phyloP scores from a whole-genome alignment of 1,284 basidiomycete genomes.

The Microstroma glucosiphilum region DNA sequence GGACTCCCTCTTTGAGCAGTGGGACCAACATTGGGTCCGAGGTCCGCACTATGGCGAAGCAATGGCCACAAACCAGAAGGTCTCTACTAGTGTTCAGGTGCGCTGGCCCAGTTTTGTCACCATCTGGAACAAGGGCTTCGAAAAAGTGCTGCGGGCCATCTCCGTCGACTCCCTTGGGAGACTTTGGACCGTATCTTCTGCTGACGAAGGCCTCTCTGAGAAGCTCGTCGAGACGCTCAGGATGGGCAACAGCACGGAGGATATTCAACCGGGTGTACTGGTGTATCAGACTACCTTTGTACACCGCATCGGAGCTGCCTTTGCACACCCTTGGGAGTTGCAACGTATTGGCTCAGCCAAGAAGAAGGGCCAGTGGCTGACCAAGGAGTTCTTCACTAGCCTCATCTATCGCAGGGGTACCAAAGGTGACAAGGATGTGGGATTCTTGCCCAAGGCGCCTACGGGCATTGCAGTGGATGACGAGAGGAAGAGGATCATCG shows the following conservation, averaged over 20 bases:
- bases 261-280: neutral
- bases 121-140: conserved; percentile 1
- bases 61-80: neutral
- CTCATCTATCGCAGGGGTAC: conserved; percentile 7
- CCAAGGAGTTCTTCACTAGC: conserved; percentile 14
- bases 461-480: conserved; percentile 10
- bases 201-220: neutral
- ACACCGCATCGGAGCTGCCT: conserved; percentile 8
- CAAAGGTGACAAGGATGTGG: neutral
- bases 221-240: conserved; percentile 6
- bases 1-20: neutral
- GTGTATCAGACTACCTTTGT: conserved; percentile 13
- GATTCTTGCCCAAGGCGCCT: neutral
- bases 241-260: neutral
- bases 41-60: neutral
- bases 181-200: neutral
- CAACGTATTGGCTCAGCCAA: conserved; percentile 7
- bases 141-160: neutral
- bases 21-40: conserved; percentile 5
- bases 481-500: neutral
- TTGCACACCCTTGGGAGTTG: conserved; percentile 18
- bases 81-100: neutral
- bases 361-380: conserved; percentile 12
- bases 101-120: conserved; percentile 2
- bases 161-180: neutral